Evolutionary conservation across 2,329 filamentous ascomycete species (phyloP).

Genomic region (Fusarium palustre): DNA sequence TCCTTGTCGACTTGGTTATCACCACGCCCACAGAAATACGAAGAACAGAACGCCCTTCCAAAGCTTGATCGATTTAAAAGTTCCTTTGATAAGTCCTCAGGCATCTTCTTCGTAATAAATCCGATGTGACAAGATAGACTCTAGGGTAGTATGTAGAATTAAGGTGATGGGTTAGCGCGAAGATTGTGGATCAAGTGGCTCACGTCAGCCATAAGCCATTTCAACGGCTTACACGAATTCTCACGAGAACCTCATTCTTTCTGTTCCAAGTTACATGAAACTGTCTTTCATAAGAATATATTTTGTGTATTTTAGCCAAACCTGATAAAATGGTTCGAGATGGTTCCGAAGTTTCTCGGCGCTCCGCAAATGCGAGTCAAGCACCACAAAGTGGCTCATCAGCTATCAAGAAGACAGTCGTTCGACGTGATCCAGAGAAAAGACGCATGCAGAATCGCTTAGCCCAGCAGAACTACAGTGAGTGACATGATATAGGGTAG

Average conservation of each 20-base stretch:
- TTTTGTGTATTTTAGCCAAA: neutral
- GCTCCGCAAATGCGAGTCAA: neutral
- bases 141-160: slow-evolving; percentile 9
- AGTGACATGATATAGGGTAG: slow-evolving; percentile 35
- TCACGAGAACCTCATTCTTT: slow-evolving; percentile 9
- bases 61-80: too few species aligned
- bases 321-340: slow-evolving; percentile 27
- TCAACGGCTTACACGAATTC: slow-evolving; percentile 31
- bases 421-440: slow-evolving; percentile 44
- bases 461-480: slow-evolving; percentile 66
- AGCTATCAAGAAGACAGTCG: slow-evolving; percentile 24
- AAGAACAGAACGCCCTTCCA: neutral
- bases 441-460: slow-evolving; percentile 46
- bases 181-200: slow-evolving; percentile 38
- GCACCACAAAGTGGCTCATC: neutral
- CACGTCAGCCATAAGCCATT: slow-evolving; percentile 42
- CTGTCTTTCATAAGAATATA: neutral
- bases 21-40: neutral
- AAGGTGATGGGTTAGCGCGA: slow-evolving; percentile 3
- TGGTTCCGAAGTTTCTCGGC: neutral
- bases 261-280: slow-evolving; percentile 1
- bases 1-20: neutral
- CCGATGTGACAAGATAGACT: neutral
- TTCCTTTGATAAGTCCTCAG: neutral
- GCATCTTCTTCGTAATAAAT: neutral